These are phyloP conservation scores for Suhomyces faveliae DNA, from an alignment of 805 yeast species.

Conservation along the genomic window DNA sequence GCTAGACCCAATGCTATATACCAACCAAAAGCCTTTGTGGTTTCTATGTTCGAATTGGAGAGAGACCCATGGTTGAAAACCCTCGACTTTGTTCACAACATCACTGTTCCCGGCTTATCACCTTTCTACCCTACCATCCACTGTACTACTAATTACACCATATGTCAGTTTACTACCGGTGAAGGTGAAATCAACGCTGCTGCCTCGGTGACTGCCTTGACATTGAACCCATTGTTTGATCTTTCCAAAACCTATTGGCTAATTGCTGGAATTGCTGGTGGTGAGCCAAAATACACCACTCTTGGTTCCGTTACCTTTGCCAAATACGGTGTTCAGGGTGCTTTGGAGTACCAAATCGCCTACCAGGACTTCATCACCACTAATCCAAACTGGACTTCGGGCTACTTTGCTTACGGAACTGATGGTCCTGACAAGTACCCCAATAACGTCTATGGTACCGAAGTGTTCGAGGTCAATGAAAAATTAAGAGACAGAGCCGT, in stretches of 20 bases:
- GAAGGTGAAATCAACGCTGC: constrained; percentile 72
- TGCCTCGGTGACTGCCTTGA: constrained; percentile 52
- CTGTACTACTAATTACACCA: constrained; percentile 50
- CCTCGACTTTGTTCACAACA: constrained; percentile 49
- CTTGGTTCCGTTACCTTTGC: constrained; percentile 62
- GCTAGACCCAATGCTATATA: constrained; percentile 35
- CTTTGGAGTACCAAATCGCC: constrained; percentile 57
- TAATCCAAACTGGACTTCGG: constrained; percentile 54
- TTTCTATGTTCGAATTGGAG: constrained; percentile 57
- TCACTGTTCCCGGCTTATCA: constrained; percentile 65
- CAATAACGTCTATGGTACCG: constrained; percentile 57
- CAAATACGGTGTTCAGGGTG: constrained; percentile 60
- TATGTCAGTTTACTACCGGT: constrained; percentile 66
- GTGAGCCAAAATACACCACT: constrained; percentile 54
- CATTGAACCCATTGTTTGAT: constrained; percentile 54
- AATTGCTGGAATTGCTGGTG: constrained; percentile 67
- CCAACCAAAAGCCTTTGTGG: constrained; percentile 54
- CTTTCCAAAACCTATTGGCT: constrained; percentile 59
- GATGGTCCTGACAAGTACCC: constrained; percentile 51
- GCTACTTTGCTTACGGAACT: constrained; percentile 58
- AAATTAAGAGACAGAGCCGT: constrained; percentile 58
- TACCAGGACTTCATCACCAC: constrained; percentile 32
- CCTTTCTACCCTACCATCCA: constrained; percentile 57
- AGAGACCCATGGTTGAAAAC: constrained; percentile 51
- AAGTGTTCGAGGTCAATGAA: constrained; percentile 61